These are phyloP conservation scores for Aristolochia contorta DNA, from an alignment of 164 flowering plant genomes.

Conservation along the genomic window DNA sequence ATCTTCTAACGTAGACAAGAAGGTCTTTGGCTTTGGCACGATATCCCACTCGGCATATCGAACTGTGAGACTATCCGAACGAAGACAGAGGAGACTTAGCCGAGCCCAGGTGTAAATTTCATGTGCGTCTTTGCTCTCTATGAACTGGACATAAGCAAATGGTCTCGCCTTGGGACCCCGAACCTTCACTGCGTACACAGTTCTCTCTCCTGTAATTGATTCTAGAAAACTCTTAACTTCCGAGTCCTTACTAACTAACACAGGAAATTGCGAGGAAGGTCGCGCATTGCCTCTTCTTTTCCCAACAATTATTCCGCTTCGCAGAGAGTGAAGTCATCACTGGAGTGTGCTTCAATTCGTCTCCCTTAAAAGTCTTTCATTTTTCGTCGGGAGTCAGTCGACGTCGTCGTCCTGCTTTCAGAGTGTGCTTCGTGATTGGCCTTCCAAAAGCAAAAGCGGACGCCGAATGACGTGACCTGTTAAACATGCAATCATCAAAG, in stretches of 20 bases:
- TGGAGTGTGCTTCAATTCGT: too few relatives aligned
- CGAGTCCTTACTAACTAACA: too few relatives aligned
- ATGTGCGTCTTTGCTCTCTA: constrained; percentile 20
- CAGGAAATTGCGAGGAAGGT: too few relatives aligned
- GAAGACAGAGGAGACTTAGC: constrained; percentile 20
- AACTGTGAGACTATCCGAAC: constrained; percentile 31
- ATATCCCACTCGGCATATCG: constrained; percentile 35
- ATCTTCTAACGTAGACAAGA: constrained; percentile 24
- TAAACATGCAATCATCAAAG: too few relatives aligned
- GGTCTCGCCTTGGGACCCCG: constrained; percentile 20
- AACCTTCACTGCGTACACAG: constrained; percentile 43
- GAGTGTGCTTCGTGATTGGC: constrained; percentile 1
- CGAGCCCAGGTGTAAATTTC: constrained; percentile 21
- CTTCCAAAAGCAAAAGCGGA: constrained; percentile 2
- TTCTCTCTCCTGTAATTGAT: constrained; percentile 36
- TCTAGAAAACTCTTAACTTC: constrained; percentile 42
- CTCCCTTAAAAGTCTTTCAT: too few relatives aligned
- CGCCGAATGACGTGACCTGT: too few relatives aligned
- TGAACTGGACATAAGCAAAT: constrained; percentile 62
- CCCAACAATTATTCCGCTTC: too few relatives aligned
- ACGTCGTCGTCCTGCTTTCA: too few relatives aligned
- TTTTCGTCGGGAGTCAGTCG: too few relatives aligned
- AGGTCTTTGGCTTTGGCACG: constrained; percentile 36
- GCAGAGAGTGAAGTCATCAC: too few relatives aligned
- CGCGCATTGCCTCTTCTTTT: too few relatives aligned